Evolutionary conservation across 2,329 filamentous ascomycete genomes (phyloP), one percentile per base, ranked within the genome.

Genomic region (Xylaria sp.): DNA sequence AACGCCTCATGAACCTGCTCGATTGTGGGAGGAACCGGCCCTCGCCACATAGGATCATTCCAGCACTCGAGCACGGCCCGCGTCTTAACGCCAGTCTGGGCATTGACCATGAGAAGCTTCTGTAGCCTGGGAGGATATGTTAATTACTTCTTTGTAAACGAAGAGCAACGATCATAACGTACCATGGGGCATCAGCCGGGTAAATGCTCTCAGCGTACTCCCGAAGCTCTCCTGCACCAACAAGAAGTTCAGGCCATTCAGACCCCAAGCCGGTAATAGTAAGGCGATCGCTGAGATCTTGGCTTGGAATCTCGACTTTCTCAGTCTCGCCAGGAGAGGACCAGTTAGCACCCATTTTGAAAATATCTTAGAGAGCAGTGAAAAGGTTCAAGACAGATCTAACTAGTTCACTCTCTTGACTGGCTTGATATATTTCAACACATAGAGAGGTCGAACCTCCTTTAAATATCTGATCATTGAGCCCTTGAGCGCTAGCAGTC

Each of bases 1-100:
- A 79, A 81, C 0, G 73, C 59, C 0, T 65, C 61, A 2, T 78
- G 78, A 2, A 80, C 68, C 13, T 78, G 74, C 1, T 76, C 67
- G 51, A 78, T 61, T 44, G 64, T 73, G n/a, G 73, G 73, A 28
- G 63, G 69, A n/a, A 57, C 48, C 13, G 68, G 69, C 8, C 46
- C 56, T 51, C 63, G 34, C 69, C 69, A 70, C 61, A 61, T 66
- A 4, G 59, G 67, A 37, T 69, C 68, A 12, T 67, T 69, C 66
- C 71, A 71, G 60, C 52, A 62, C 34, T 69, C 66, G 6, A 72
- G 52, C n/a, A 69, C 65, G 18, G 69, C 63, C 28, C 71, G 59
- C 1, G 63, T 65, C 56, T 72, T 55, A 28, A 72, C 48, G 8
- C 71, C 71, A 15, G 71, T 71, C 23, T 65, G 63, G 6, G 59